Base-by-base conservation (phyloP, 495 filamentous ascomycete species). In the Neurospora cerealis region DNA sequence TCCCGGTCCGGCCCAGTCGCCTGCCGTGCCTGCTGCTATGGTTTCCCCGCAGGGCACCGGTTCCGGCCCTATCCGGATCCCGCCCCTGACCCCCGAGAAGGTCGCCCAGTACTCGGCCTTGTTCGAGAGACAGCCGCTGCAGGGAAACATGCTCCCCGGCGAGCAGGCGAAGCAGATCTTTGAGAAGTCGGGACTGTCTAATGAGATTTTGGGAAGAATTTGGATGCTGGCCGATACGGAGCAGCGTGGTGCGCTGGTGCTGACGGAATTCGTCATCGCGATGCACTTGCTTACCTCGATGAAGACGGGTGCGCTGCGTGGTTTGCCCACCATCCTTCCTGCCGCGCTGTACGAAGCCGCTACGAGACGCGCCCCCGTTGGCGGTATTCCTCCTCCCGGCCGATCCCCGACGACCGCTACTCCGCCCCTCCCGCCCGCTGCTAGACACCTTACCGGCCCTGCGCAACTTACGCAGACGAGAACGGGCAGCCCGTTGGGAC, bases 231-330 rank as follows among this genome's bases (percentile, higher is more conserved):
- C 94, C 11, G 96, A 99, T 81, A 94, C 92, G 1, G 93, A 97
- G 79, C 93, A 97, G 80, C 89, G 94, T 71, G 96, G 96, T 36
- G 90, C 90, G 41, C 88, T 99, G n/a, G 92, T 93, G 75, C 85
- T 89, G 76, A 95, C 94, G 15, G 96, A 98, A 74, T 99, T 99
- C 80, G 92, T 98, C 77, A 96, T 99, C 77, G 95, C 96, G 13
- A 99, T 99, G 96, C 96, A 99, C 83, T 87, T 99, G 38, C 85
- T 99, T 71, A 93, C 93, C 6, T 97, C 95, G 8, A 94, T 90
- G 81, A 97, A 95, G 84, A 92, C 89, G 32, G 93, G 95, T 36
- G 86, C 88, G 8, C 86, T 99, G 81, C 89, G 91, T 72, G 91
- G 87, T 66, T 85, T 98, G 74, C 96, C 96, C 34, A 91, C 86